These are phyloP conservation scores for Steccherinum ochraceum DNA, from an alignment of 768 basidiomycete genomes.

Conservation along the genomic window DNA sequence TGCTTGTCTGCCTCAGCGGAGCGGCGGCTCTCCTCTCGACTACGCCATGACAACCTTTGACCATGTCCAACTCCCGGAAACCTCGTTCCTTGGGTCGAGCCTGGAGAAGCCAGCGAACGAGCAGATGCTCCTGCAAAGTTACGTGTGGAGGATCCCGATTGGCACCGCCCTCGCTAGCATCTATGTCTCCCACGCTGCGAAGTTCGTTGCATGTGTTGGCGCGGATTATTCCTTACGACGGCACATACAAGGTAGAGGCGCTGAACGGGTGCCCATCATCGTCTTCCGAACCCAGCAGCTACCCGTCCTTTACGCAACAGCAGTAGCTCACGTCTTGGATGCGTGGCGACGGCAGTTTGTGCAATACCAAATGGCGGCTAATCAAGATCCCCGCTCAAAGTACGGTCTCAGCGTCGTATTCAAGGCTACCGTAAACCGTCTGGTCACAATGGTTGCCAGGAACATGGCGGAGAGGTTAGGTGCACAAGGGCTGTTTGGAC, in stretches of 20 bases:
- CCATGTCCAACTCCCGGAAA: slow-evolving; percentile 26
- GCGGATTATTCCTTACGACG: slow-evolving; percentile 27
- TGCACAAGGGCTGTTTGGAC: slow-evolving; percentile 35
- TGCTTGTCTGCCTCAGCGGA: slow-evolving; percentile 16
- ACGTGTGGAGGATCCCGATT: slow-evolving; percentile 25
- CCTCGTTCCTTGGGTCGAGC: slow-evolving; percentile 26
- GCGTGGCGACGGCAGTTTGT: slow-evolving; percentile 22
- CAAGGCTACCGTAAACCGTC: slow-evolving; percentile 38
- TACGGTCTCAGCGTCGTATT: slow-evolving; percentile 50
- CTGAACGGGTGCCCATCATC: slow-evolving; percentile 23
- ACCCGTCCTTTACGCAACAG: slow-evolving; percentile 30
- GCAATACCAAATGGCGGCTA: slow-evolving; percentile 24
- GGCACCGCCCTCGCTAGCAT: slow-evolving; percentile 27
- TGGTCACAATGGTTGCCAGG: slow-evolving; percentile 17
- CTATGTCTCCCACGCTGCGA: slow-evolving; percentile 19
- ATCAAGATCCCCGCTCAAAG: slow-evolving; percentile 27
- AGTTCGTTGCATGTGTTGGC: slow-evolving; percentile 20
- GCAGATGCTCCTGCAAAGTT: slow-evolving; percentile 18
- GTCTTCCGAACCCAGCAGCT: slow-evolving; percentile 35
- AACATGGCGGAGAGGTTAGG: slow-evolving; percentile 38
- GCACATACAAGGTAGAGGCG: slow-evolving; percentile 12
- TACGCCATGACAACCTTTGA: slow-evolving; percentile 32
- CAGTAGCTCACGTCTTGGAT: slow-evolving; percentile 29
- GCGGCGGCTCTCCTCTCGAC: slow-evolving; percentile 26
- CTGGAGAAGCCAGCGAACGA: slow-evolving; percentile 12